Evolutionary conservation across 768 basidiomycete species (phyloP), one percentile per base, ranked within the genome.

Genomic region (Mycena indigotica): DNA sequence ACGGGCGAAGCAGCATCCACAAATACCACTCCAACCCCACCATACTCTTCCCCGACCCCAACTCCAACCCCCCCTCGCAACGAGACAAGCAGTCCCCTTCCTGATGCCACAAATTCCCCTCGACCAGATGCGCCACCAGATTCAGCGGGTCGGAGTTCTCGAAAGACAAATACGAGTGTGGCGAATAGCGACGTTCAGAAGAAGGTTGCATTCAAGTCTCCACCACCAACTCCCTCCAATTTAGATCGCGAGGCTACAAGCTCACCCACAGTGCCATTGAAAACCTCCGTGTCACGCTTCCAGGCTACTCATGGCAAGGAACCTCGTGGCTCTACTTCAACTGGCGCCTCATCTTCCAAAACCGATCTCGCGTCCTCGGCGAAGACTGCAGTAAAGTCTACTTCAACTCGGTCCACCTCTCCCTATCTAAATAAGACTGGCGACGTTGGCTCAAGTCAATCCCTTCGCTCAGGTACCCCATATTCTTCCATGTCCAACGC

Each of bases 201-300:
- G 79, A 92, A 92, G 75, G 92, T 94, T 44, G 92, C 91, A 25
- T 94, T 94, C 74, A 80, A 89, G 66, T 91, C 90, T 26, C 90
- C 91, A 49, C 84, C 88, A 15, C 88, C 88, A 26, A 88, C 89
- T 0, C 85, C 87, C 50, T 72, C 77, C 35, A 80, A 75, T 58
- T 75, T 80, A 58, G 83, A 86, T 70, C 80, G 78, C 67, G 70
- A 82, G 62, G 71, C 80, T 59, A 44, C 65, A 62, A 71, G 61
- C 62, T 63, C 69, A 63, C 68, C 70, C 60, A 65, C 69, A 28
- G 67, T 68, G 50, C 78, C 77, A 8, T 65, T 77, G 55, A 92
- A 89, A 78, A 89, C 87, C 29, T 85, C 82, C 28, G 76, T 91
- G 52, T 84, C 88, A 67, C 87, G 89, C 73, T 89, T 91, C 72